These are phyloP conservation scores for Sphagnum fallax DNA, from an alignment of 228 moss, liverwort and hornwort genomes.

Conservation along the genomic window DNA sequence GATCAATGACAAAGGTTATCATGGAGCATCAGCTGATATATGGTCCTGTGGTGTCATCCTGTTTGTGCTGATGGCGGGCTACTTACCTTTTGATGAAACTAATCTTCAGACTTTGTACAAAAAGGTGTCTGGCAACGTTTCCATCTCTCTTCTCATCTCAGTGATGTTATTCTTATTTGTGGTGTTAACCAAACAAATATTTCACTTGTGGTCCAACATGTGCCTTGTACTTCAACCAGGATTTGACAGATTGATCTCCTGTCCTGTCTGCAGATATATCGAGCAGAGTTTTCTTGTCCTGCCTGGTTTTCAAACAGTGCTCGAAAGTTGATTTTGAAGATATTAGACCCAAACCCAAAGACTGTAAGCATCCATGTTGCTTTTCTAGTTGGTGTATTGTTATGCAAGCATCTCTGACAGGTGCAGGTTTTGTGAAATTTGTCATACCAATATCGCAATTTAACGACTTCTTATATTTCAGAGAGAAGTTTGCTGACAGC, in stretches of 20 bases:
- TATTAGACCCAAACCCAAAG: slow-evolving; percentile 87
- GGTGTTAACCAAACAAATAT: no score
- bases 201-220: no score
- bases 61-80: slow-evolving; percentile 93
- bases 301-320: slow-evolving; percentile 84
- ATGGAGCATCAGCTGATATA: slow-evolving; percentile 83
- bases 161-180: no score
- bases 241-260: background rate
- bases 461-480: background rate
- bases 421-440: background rate
- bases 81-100: slow-evolving; percentile 86
- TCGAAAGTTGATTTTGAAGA: slow-evolving; percentile 80
- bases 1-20: slow-evolving; percentile 90
- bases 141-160: no score
- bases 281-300: slow-evolving; percentile 88
- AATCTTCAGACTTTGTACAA: slow-evolving; percentile 92
- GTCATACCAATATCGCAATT: background rate
- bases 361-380: slow-evolving; percentile 44
- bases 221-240: no score
- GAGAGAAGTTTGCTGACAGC: background rate
- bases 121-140: slow-evolving; percentile 36
- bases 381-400: background rate
- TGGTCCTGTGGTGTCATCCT: slow-evolving; percentile 98
- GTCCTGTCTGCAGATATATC: slow-evolving; percentile 58
- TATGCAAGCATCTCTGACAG: background rate